Evolutionary conservation across 768 basidiomycete genomes (phyloP), one percentile per base, ranked within the genome.

Genomic region (Russula ochroleuca): DNA sequence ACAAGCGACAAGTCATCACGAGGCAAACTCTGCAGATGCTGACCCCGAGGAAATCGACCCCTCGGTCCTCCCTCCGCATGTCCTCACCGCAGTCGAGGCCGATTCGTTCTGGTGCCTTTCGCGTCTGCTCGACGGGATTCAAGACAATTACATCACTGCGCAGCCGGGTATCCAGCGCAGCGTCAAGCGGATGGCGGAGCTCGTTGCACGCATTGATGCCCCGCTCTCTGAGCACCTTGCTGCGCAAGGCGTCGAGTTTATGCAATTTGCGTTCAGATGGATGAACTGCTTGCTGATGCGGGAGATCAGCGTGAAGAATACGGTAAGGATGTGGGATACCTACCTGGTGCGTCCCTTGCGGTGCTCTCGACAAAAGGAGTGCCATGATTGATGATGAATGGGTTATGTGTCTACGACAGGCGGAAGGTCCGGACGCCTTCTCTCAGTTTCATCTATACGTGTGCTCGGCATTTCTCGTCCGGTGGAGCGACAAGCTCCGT

Each of bases 241-340:
- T 66, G 77, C 86, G 13, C 89, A 99, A 75, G 92, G 90, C 70
- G 94, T 99, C 69, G 95, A 98, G 78, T 99, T 97, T 72, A 97
- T 99, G 88, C 97, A 99, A 73, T 99, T 99, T 70, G 96, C 97
- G 43, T 99, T 99, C 77, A 83, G 97, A 57, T 99, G 97, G 97
- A 98, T 99, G 94, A 98, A 99, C 71, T 98, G 97, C 73, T 76
- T 99, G 56, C 80, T 98, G 63, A 98, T 99, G 96, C 83, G 97
- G 62, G 97, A 98, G 78, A 91, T 99, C 68, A 96, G 90, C 69
- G 94, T 99, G 54, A 85, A 88, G 70, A 96, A 98, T 73, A 98
- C 96, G 19, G 92, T 98, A 55, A 83, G 97, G 60, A 98, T 98
- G 96, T 99, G 97, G 97, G 97, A 99, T 73, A 98, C 97, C 14